Evolutionary conservation across 306 rosid species (phyloP), one percentile per base, ranked within the genome.

Genomic region (Clitoria ternatea): DNA sequence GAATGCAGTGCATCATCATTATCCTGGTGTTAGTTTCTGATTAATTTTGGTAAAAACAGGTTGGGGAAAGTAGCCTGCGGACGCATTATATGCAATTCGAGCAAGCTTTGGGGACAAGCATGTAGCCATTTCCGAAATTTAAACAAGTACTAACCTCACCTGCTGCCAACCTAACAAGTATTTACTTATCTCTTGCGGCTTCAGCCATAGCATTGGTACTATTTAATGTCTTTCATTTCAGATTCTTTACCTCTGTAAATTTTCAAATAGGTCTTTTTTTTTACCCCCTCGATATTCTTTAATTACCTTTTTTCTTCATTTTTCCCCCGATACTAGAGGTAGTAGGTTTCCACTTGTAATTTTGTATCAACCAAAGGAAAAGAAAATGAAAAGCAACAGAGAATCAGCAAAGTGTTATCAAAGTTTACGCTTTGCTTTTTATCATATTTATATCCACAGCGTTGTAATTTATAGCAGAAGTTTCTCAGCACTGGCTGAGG

Each of bases 31-130:
- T 44, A 29, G 69, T 78, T 74, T 75, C 69, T 73, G 23, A 61
- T 63, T 24, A 39, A 22, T 79, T 80, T 45, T 69, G 56, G 43
- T 37, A 67, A 63, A 78, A 77, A 42, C 86, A 92, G 97, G 94
- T 66, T 40, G 89, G 85, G 82, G 90, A 92, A 77, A 79, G 60
- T 80, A 89, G 97, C 77, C 82, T 92, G 55, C 82, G 81, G 80
- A 92, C 97, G 9, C 90, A 92, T 81, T 72, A 80, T 45, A 48
- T 89, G 77, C 96, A 89, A 76, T 43, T 66, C 69, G 81, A 84
- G 81, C 86, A 82, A 85, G 85, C 81, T 22, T 50, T 78, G 79
- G 80, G 50, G 76, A 61, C 52, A 50, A 40, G 56, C 53, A 56
- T 80, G 56, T 54, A 35, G 61, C 70, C 78, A 82, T 72, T 49